phyloP scores from a whole-genome alignment of 352 stramenopile species.

The Pythium aristosporum region DNA sequence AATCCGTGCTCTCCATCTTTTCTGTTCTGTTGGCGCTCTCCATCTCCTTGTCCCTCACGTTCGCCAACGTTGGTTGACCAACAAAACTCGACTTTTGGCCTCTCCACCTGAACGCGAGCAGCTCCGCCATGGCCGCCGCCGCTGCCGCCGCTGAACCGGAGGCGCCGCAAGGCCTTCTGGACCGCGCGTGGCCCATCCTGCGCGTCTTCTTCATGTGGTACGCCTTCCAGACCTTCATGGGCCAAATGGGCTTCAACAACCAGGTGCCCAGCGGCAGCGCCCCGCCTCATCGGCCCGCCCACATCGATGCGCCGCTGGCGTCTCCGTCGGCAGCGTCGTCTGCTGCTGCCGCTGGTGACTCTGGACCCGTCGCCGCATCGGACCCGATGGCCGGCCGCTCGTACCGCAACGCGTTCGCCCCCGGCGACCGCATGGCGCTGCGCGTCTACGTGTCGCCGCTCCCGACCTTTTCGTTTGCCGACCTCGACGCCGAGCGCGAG shows the following conservation, averaged over 20 bases:
- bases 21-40: slow-evolving; percentile 1
- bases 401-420: slow-evolving; percentile 55
- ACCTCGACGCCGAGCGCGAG: slow-evolving; percentile 33
- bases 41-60: slow-evolving; percentile 11
- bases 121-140: background rate
- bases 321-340: slow-evolving; percentile 3
- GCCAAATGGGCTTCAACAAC: slow-evolving; percentile 33
- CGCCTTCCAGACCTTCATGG: slow-evolving; percentile 60
- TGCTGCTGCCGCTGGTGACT: background rate
- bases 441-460: slow-evolving; percentile 68
- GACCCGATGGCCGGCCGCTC: background rate
- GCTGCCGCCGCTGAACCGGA: slow-evolving; percentile 18
- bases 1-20: slow-evolving; percentile 9
- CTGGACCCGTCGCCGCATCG: background rate
- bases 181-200: slow-evolving; percentile 62
- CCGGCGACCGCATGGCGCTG: slow-evolving; percentile 50
- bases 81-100: background rate
- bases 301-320: background rate
- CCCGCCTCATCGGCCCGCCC: background rate
- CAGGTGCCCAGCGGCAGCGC: slow-evolving; percentile 8
- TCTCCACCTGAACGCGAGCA: background rate
- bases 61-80: slow-evolving; percentile 7
- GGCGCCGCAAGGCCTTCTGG: slow-evolving; percentile 43
- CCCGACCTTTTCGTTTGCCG: slow-evolving; percentile 49
- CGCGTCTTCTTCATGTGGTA: slow-evolving; percentile 86